Base-by-base conservation (phyloP, 192 early-diverging fungal species). In the Tieghemiomyces parasiticus region DNA sequence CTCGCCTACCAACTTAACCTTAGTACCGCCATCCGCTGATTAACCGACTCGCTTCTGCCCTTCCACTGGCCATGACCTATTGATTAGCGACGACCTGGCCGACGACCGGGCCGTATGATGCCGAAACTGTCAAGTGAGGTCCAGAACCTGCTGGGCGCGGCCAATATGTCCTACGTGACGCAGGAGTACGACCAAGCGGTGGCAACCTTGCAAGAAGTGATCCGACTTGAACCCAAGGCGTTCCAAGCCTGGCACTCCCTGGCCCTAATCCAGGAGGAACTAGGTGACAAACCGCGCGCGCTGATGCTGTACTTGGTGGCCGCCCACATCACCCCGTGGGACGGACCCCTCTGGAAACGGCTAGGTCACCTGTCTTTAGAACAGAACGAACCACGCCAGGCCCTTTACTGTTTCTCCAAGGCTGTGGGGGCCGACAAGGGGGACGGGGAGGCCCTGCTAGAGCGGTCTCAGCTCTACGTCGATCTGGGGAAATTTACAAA, bases 231-330 rank as follows among this genome's bases (percentile, higher is more conserved):
- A 31, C 82, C 82, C 16, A 85, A 78, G 58, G 79, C 83, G 2
- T 79, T 78, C 55, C 70, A 79, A 31, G 92, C 91, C 19, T 98
- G 95, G 95, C 76, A 77, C 56, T 87, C 86, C 1, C 80, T 96
- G 65, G 95, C 88, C 49, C 72, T 93, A 58, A 83, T 94, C 32
- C 88, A 93, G 60, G 89, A 95, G 59, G 90, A 95, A 58, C 60
- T 89, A 32, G 87, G 91, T 8, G 78, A 87, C 56, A 60, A 63
- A 14, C 68, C 70, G n/a, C 87, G 86, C 58, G 84, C 90, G 0
- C 61, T 90, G 38, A 79, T 89, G 61, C 61, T 91, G 9, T 79
- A 85, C 53, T 78, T 92, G 53, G 83, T 98, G n/a, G 92, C 92
- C 3, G 95, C 93, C 0, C 91, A 94, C 64, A 62, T 98, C 65